Percentiles rank a stretch among this genome's conserved stretches.
phyloP scores from a whole-genome alignment of 495 filamentous ascomycete species.

The Aspergillus biplanus region DNA sequence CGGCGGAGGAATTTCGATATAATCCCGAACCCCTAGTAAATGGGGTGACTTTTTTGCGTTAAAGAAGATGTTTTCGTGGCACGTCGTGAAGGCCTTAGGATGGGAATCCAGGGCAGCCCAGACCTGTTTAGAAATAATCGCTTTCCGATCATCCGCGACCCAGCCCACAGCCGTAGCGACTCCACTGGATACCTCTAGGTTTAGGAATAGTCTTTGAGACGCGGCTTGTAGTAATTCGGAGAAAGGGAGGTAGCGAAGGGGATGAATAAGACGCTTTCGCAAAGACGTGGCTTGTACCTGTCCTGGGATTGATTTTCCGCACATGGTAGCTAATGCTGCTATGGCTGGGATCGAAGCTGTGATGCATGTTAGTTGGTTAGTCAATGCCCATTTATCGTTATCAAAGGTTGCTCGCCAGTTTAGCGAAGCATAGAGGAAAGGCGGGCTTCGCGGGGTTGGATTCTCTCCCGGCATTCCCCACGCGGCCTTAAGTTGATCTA shows the following conservation, averaged over 20 bases:
- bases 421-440: slow-evolving; percentile 10
- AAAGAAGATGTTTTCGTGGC: not conserved
- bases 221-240: too few relatives aligned
- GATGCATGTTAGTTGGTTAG: slow-evolving; percentile 6
- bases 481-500: not conserved
- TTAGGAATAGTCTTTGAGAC: too few relatives aligned
- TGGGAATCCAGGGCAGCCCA: too few relatives aligned
- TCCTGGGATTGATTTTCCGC: not conserved
- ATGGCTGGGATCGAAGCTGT: slow-evolving; percentile 8
- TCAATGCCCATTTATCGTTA: slow-evolving; percentile 4
- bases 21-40: not conserved
- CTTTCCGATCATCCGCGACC: too few relatives aligned
- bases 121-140: too few relatives aligned
- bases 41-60: not conserved
- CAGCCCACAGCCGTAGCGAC: too few relatives aligned
- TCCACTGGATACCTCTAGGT: too few relatives aligned
- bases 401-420: slow-evolving; percentile 7
- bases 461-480: not conserved
- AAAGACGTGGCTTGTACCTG: not conserved
- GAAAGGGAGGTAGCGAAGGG: not conserved
- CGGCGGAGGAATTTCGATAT: not conserved
- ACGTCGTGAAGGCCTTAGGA: not conserved
- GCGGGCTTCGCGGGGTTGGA: not conserved
- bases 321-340: slow-evolving; percentile 1
- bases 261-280: not conserved